Conservation (phyloP, 179 eudicot species). For the Monotropa hypopitys region DNA sequence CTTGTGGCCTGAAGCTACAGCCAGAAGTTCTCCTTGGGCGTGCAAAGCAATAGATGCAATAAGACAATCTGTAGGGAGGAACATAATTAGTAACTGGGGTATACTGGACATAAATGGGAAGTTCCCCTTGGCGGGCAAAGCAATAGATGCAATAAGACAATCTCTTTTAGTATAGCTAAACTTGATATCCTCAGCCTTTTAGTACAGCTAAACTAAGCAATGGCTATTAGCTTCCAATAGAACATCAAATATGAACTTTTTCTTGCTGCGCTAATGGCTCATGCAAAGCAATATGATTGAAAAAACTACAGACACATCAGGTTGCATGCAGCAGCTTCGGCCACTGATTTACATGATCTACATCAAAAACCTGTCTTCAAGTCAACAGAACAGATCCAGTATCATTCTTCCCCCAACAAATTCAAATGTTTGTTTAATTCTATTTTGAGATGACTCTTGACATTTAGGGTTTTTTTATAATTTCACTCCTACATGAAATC, state of each 20-base stretch:
- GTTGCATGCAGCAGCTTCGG: not conserved
- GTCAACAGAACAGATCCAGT: not conserved
- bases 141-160: constrained; percentile 98
- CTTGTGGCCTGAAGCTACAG: constrained; percentile 99
- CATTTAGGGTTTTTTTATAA: not conserved
- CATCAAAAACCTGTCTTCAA: not conserved
- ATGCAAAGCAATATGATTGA: not conserved
- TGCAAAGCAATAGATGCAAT: constrained; percentile 98
- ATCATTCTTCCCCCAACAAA: not conserved
- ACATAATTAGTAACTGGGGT: constrained; percentile 3
- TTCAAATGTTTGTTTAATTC: not conserved
- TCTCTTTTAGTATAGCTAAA: no score
- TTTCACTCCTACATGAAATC: not conserved
- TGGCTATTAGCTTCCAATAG: not conserved
- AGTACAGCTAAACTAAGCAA: not conserved
- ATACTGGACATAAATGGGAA: not conserved
- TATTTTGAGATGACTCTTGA: not conserved
- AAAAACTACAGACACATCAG: not conserved
- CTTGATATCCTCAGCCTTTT: not conserved
- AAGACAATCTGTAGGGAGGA: constrained; percentile 63
- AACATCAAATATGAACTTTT: not conserved
- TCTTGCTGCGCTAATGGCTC: not conserved
- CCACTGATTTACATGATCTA: not conserved
- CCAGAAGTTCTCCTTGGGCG: constrained; percentile 88
- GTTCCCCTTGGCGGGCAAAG: constrained; percentile 90